Conservation (phyloP, 805 yeast species). For the Nakazawaea ishiwadae region DNA sequence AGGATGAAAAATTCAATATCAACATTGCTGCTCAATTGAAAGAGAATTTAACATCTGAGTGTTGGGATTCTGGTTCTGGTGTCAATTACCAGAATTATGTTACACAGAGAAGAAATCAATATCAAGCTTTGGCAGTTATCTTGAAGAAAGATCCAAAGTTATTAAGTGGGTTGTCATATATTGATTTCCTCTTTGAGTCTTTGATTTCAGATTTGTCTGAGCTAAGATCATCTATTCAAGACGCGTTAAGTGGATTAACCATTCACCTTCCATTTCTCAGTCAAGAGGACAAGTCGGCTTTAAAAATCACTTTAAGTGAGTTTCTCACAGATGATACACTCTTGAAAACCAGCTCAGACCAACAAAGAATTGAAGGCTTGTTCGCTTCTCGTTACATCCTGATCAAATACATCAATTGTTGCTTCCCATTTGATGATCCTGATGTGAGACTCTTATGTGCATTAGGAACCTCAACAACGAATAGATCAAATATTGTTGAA, state of each 20-base stretch:
- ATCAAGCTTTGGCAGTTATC: conserved; percentile 74
- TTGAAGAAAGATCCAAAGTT: conserved; percentile 40
- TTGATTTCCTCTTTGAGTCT: conserved; percentile 69
- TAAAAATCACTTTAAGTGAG: conserved; percentile 34
- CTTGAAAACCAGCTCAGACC: conserved; percentile 13
- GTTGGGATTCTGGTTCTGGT: conserved; percentile 16
- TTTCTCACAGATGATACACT: conserved; percentile 30
- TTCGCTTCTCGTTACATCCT: conserved; percentile 59
- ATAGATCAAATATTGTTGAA: conserved; percentile 70
- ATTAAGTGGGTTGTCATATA: conserved; percentile 40
- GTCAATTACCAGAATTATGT: conserved; percentile 30
- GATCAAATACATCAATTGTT: conserved; percentile 57
- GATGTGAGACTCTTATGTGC: conserved; percentile 65
- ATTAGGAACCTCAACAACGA: conserved; percentile 52
- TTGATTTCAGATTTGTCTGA: conserved; percentile 60
- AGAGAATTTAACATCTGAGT: conserved; percentile 43
- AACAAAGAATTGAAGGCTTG: conserved; percentile 25
- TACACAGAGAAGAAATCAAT: conserved; percentile 56
- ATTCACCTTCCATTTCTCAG: conserved; percentile 41
- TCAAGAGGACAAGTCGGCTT: conserved; percentile 28
- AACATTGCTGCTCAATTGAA: conserved; percentile 50
- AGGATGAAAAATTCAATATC: conserved; percentile 28
- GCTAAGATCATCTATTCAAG: conserved; percentile 64
- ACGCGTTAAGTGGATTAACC: conserved; percentile 57
- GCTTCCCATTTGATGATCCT: conserved; percentile 63